Evolutionary conservation across 371 early-diverging fungal genomes (phyloP), one percentile per base, ranked within the genome.

Genomic region (Polyrhizophydium stewartii): DNA sequence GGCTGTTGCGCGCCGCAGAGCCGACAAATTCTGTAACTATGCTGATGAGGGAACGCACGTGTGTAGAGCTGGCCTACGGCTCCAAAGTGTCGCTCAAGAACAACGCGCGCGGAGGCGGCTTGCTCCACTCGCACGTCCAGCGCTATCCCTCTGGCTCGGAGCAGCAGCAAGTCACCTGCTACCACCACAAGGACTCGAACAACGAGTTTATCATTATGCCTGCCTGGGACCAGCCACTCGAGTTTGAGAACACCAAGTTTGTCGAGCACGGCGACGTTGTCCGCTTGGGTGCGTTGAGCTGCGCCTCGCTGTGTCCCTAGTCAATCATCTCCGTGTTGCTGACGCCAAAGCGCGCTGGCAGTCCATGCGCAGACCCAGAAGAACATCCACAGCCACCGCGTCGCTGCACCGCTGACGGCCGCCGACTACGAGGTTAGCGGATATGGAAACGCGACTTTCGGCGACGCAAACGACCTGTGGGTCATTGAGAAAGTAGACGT

Each of bases 161-260:
- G 55, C 96, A 94, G 69, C 97, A 99, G 67, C 99, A 99, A 74
- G 88, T 99, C n/a, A 99, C 99, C 0, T 90, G 91, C 56, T 99
- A 99, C 73, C 90, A 89, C 56, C 96, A 98, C 76, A 94, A 93
- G 68, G 99, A 99, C 76, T 67, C 69, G 55, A 99, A 99, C 78
- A 99, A 99, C 74, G 83, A 95, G 56, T 99, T 97, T 94, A 63
- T 85, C 16, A 72, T 98, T 37, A 46, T 33, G 32, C 60, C 66
- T 24, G 43, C 72, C 1, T 81, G 79, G 79, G 66, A 70, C n/a
- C 40, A 45, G 2, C 13, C 32, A 27, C 1, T 61, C 2, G 66
- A 65, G 30, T 51, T 60, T 2, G 65, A 46, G 7, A 72, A 73
- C 21, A 71, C 75, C 13, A 75, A 76, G 33, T 85, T 84, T 61